These are phyloP conservation scores for Beauveria sp. DNA, from an alignment of 2,329 filamentous ascomycete genomes.

Conservation along the genomic window DNA sequence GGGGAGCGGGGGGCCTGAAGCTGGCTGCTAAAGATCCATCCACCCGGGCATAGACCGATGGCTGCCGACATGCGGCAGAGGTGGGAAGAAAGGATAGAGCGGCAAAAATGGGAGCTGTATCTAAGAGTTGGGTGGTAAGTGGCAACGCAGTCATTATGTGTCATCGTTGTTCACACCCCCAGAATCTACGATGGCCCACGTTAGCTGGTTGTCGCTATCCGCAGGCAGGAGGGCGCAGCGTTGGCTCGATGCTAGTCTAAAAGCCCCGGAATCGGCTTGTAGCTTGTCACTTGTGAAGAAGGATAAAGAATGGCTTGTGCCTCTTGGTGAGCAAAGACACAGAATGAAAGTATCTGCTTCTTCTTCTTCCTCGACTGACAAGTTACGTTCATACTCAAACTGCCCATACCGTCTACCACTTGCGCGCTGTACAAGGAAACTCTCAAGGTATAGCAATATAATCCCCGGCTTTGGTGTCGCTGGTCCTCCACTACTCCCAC, in stretches of 20 bases:
- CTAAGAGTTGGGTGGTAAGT: neutral
- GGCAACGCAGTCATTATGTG: conserved; percentile 8
- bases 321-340: neutral
- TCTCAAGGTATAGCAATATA: neutral
- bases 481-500: neutral
- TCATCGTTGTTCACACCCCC: neutral
- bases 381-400: no score
- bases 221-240: neutral
- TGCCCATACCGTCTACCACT: no score
- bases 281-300: neutral
- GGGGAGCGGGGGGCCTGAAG: neutral
- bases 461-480: neutral
- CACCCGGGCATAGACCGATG: conserved; percentile 9
- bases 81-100: neutral
- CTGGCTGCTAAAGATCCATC: neutral
- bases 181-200: neutral
- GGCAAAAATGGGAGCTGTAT: neutral
- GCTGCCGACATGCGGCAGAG: neutral
- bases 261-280: neutral
- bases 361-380: no score
- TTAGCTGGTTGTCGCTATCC: neutral
- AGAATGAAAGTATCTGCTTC: no score
- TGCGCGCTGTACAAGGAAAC: neutral
- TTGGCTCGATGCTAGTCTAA: neutral
- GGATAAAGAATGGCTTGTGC: neutral